These are phyloP conservation scores for Crucibulum laeve DNA, from an alignment of 768 basidiomycete genomes.

Conservation along the genomic window DNA sequence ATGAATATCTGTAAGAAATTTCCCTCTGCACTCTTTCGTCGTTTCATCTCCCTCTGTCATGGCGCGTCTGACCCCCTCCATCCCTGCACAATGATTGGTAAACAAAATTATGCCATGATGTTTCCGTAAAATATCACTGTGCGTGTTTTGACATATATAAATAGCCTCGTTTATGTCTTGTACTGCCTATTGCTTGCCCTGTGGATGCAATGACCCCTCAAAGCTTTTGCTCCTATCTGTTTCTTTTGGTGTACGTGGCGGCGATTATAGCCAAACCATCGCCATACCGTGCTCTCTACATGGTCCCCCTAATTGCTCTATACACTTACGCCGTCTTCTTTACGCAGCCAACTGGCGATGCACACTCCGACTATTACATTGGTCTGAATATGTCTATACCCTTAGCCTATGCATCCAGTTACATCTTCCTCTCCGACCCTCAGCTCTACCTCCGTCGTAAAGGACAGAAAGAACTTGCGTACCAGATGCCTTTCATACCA, in stretches of 20 bases:
- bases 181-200: too few species aligned
- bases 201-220: too few species aligned
- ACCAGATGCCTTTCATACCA: background rate
- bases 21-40: too few species aligned
- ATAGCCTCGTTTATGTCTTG: too few species aligned
- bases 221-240: background rate
- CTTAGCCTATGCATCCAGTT: slow-evolving; percentile 4
- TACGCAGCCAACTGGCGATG: background rate
- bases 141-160: too few species aligned
- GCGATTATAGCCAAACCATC: background rate
- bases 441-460: slow-evolving; percentile 2
- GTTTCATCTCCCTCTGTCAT: too few species aligned
- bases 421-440: slow-evolving; percentile 5
- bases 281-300: background rate
- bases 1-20: too few species aligned
- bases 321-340: background rate
- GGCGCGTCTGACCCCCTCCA: too few species aligned
- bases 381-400: background rate
- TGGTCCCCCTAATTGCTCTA: background rate
- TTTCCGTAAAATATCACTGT: too few species aligned
- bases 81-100: too few species aligned
- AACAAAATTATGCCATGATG: too few species aligned
- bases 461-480: background rate
- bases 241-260: background rate
- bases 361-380: background rate